Base-by-base conservation (phyloP, 208 protist species). In the Trypanosoma mega region DNA sequence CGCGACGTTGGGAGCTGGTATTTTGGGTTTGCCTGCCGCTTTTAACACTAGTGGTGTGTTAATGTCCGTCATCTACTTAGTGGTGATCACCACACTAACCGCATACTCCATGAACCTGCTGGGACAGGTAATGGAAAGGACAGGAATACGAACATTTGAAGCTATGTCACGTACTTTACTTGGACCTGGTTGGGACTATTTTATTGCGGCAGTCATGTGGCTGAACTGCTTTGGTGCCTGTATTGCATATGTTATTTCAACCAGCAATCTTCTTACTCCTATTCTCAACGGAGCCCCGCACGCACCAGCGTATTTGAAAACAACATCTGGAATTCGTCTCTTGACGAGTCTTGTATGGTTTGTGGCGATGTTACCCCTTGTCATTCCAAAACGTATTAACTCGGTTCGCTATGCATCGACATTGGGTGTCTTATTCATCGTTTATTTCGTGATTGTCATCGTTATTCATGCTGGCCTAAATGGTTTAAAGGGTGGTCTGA, bases 311-410 rank as follows among this genome's bases (percentile, higher is more conserved):
- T 60, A 45, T 43, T 36, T 69, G 11, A 26, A 37, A 26, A 31
- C 14, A 5, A 2, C 59, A 29, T 12, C 30, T 23, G 65, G 49
- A 16, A 68, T 74, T 12, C 49, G 62, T 4, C 11, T 74, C 4
- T 39, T 83, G 30, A 60, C 59, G n/a, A 20, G 44, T 33, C 14
- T 57, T n/a, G 60, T 72, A 29, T 77, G 63, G 71, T 46, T 72
- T 6, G 12, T 70, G 30, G 55, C 63, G n/a, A 78, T 78, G 70
- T 60, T 82, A 48, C 63, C 76, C 23, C 45, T 78, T 18, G 66
- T 61, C 14, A 27, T 74, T 18, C 64, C 69, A 3, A 68, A 74
- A 36, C 34, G 50, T 27, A 63, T 80, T 37, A 80, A 80, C 57
- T 74, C 72, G n/a, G 26, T 83, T 3, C 63, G 77, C 0, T 83